Conservation (phyloP, 768 basidiomycete species). For the Symmetrospora coprosmae region DNA sequence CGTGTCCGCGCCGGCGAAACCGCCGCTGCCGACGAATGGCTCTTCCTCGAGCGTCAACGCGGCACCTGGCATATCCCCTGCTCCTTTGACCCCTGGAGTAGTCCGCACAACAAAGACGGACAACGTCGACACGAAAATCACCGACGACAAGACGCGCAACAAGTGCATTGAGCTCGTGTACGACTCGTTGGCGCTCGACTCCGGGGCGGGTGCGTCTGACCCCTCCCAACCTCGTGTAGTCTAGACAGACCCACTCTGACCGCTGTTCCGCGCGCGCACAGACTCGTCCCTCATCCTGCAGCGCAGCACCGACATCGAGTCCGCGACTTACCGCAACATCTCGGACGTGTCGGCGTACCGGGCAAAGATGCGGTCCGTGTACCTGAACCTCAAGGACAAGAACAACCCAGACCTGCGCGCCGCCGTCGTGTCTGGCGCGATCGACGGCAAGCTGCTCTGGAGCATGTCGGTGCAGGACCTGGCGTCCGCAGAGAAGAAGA, state of each 20-base stretch:
- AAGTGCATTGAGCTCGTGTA: conserved; percentile 81
- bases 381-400: conserved; percentile 89
- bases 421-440: conserved; percentile 67
- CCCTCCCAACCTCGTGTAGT: neutral
- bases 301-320: conserved; percentile 59
- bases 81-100: neutral
- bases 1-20: neutral
- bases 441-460: conserved; percentile 51
- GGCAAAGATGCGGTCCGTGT: conserved; percentile 69
- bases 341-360: conserved; percentile 48
- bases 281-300: conserved; percentile 55
- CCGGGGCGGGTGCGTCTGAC: conserved; percentile 61
- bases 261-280: conserved; percentile 31
- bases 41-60: neutral
- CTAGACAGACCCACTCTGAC: neutral
- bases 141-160: conserved; percentile 63
- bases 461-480: conserved; percentile 53
- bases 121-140: conserved; percentile 46
- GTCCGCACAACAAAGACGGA: conserved; percentile 44
- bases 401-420: conserved; percentile 74
- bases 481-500: conserved; percentile 82
- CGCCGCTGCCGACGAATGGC: conserved; percentile 36
- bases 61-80: conserved; percentile 16
- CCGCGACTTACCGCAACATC: conserved; percentile 46
- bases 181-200: conserved; percentile 74